Conservation (phyloP, 2,329 filamentous ascomycete species). For the Trichoderma sp. region DNA sequence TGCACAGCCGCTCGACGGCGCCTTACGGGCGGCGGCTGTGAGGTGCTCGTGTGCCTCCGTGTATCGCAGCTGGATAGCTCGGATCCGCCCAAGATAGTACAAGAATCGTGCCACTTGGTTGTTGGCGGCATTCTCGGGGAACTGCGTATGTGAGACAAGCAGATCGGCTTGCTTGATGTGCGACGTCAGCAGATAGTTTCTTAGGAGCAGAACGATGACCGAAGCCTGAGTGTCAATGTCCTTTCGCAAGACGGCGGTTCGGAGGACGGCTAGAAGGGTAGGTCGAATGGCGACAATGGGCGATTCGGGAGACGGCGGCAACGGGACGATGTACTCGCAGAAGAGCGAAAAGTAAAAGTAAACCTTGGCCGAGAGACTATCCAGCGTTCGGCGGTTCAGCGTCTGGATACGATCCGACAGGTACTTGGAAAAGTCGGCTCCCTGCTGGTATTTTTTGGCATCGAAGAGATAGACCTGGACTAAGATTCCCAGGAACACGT, state of each 20-base stretch:
- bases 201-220: slow-evolving; percentile 89
- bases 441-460: slow-evolving; percentile 75
- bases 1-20: slow-evolving; percentile 84
- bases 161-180: slow-evolving; percentile 97
- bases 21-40: slow-evolving; percentile 90
- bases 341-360: slow-evolving; percentile 99
- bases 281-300: slow-evolving; percentile 85
- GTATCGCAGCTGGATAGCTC: slow-evolving; percentile 94
- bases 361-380: slow-evolving; percentile 89
- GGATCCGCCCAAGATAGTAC: slow-evolving; percentile 95
- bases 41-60: slow-evolving; percentile 96
- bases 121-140: slow-evolving; percentile 91
- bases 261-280: slow-evolving; percentile 80
- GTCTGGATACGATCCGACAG: slow-evolving; percentile 83
- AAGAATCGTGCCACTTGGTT: slow-evolving; percentile 97
- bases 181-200: slow-evolving; percentile 93
- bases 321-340: slow-evolving; percentile 84
- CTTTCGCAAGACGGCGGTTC: slow-evolving; percentile 94
- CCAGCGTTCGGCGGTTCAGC: slow-evolving; percentile 89
- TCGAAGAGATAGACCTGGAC: slow-evolving; percentile 88
- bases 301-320: slow-evolving; percentile 85
- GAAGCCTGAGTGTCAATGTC: slow-evolving; percentile 97
- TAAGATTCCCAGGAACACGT: slow-evolving; percentile 85
- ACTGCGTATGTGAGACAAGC: slow-evolving; percentile 92
- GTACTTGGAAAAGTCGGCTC: slow-evolving; percentile 79